Percentiles rank a stretch among this genome's conserved stretches.
phyloP scores from a whole-genome alignment of 345 rosid species.

The Salix brachista region DNA sequence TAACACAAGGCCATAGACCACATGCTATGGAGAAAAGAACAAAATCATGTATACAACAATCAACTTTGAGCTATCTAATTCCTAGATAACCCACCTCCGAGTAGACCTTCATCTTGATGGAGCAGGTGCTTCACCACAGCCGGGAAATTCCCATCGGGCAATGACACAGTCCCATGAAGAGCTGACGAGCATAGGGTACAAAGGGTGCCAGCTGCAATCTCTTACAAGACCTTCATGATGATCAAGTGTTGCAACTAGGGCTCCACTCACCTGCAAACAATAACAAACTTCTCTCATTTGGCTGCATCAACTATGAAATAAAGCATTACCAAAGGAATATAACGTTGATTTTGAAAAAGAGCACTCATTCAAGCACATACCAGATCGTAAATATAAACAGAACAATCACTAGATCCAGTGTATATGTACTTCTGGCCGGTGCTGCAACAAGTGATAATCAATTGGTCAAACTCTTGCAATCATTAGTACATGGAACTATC shows the following conservation, averaged over 20 bases:
- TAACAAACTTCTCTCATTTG: not conserved
- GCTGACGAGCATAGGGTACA: constrained; percentile 46
- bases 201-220: constrained; percentile 72
- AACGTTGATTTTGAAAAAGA: not conserved
- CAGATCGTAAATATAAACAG: constrained; percentile 56
- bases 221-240: constrained; percentile 43
- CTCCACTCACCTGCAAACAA: constrained; percentile 45
- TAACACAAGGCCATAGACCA: too few relatives aligned
- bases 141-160: constrained; percentile 56
- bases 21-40: too few relatives aligned
- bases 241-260: constrained; percentile 41
- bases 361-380: constrained; percentile 22
- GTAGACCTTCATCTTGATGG: constrained; percentile 3
- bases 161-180: constrained; percentile 60
- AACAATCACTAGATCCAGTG: constrained; percentile 53
- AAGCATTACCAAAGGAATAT: not conserved
- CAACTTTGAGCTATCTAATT: not conserved
- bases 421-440: constrained; percentile 66
- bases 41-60: not conserved
- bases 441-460: constrained; percentile 38
- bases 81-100: not conserved
- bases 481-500: not conserved
- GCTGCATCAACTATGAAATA: not conserved
- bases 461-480: not conserved
- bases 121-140: constrained; percentile 11